Conservation (phyloP, 2,329 filamentous ascomycete species). For the Xylaria sp. region DNA sequence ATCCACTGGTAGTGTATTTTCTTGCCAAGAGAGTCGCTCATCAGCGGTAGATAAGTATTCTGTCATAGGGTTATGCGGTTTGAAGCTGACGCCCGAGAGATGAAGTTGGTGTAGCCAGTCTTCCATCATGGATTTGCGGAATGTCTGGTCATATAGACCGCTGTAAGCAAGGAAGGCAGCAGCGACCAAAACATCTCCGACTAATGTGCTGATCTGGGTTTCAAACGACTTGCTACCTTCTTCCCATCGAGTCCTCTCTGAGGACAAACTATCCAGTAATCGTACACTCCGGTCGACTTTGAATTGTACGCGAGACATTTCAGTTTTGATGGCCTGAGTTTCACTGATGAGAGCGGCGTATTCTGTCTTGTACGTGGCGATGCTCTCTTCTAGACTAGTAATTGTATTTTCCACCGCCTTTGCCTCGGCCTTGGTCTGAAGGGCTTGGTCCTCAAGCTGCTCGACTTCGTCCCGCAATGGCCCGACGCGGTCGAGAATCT, state of each 20-base stretch:
- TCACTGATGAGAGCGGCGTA: constrained; percentile 97
- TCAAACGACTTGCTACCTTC: constrained; percentile 98
- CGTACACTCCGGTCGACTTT: constrained; percentile 97
- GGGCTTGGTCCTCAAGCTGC: constrained; percentile 85
- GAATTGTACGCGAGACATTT: constrained; percentile 96
- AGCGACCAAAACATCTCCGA: constrained; percentile 95
- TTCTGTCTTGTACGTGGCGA: constrained; percentile 94
- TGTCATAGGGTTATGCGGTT: constrained; percentile 91
- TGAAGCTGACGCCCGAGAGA: constrained; percentile 92
- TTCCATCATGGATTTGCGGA: constrained; percentile 96
- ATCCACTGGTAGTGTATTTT: constrained; percentile 91
- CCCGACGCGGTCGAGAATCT: constrained; percentile 93
- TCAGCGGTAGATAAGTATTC: constrained; percentile 98
- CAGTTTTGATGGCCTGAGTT: constrained; percentile 94
- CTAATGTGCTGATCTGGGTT: constrained; percentile 94
- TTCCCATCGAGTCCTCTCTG: constrained; percentile 93
- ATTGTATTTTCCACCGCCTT: constrained; percentile 92
- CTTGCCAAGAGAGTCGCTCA: constrained; percentile 94
- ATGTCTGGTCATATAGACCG: constrained; percentile 97
- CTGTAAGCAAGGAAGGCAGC: constrained; percentile 97
- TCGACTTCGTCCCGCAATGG: constrained; percentile 91
- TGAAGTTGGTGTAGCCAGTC: constrained; percentile 96
- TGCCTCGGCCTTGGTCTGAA: constrained; percentile 93
- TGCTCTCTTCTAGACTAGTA: constrained; percentile 84
- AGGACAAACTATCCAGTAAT: constrained; percentile 92